These are phyloP conservation scores for Xerocomus subilludens DNA, from an alignment of 1,284 basidiomycete genomes.

Conservation along the genomic window DNA sequence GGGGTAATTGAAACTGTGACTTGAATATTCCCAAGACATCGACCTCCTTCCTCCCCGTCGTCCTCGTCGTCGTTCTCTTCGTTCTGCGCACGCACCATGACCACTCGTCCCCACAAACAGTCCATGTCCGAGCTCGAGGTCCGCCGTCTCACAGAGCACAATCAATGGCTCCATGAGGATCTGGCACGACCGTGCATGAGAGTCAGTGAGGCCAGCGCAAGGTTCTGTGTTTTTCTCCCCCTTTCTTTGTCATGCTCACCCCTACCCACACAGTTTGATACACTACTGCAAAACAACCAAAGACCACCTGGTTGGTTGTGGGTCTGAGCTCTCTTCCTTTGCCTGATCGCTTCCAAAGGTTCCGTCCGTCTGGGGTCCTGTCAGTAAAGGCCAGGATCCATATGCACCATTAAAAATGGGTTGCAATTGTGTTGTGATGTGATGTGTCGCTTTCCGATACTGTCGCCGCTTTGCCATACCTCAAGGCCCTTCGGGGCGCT, in stretches of 20 bases:
- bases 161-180: constrained; percentile 79
- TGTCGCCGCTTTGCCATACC: constrained; percentile 50
- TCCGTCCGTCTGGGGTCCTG: constrained; percentile 93
- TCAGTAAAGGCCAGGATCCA: constrained; percentile 88
- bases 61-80: constrained; percentile 26
- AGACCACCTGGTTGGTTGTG: constrained; percentile 71
- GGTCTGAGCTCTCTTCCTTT: neutral
- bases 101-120: constrained; percentile 67
- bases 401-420: constrained; percentile 72
- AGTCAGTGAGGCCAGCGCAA: constrained; percentile 80
- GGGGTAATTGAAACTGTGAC: constrained; percentile 45
- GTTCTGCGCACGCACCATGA: constrained; percentile 55
- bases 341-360: constrained; percentile 60
- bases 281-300: constrained; percentile 78
- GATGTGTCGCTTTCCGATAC: constrained; percentile 49
- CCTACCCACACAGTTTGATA: constrained; percentile 69
- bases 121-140: constrained; percentile 88
- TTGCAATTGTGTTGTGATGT: constrained; percentile 52
- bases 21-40: constrained; percentile 33
- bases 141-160: constrained; percentile 82
- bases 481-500: constrained; percentile 23
- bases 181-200: constrained; percentile 77
- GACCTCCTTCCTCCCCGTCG: constrained; percentile 21
- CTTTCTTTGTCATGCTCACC: constrained; percentile 9
- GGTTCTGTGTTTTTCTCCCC: constrained; percentile 57